Conservation (phyloP, 2,329 filamentous ascomycete species). For the Penicillium sp. region DNA sequence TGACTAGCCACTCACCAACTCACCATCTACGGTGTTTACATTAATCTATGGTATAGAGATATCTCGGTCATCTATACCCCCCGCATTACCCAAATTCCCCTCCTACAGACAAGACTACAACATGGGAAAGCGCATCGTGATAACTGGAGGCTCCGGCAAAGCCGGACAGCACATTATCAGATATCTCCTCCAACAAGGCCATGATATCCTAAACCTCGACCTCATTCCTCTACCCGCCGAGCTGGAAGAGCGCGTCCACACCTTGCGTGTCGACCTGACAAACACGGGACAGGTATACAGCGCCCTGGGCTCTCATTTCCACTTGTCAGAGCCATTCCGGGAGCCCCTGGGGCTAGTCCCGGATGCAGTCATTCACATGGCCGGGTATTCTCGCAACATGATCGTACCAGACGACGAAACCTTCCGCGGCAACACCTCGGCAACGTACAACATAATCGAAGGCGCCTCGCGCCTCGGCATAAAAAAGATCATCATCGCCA, state of each 20-base stretch:
- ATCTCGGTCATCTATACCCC: neutral
- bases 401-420: conserved; percentile 61
- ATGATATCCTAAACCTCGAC: conserved; percentile 58
- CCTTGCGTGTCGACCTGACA: conserved; percentile 57
- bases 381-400: conserved; percentile 60
- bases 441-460: conserved; percentile 64
- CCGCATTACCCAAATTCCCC: neutral
- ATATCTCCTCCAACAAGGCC: conserved; percentile 52
- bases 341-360: conserved; percentile 46
- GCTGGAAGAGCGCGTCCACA: conserved; percentile 49
- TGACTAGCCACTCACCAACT: neutral
- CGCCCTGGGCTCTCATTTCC: conserved; percentile 58
- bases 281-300: conserved; percentile 58
- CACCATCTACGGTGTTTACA: neutral
- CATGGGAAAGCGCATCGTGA: conserved; percentile 48
- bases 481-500: conserved; percentile 62
- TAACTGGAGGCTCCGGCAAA: conserved; percentile 58
- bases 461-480: conserved; percentile 62
- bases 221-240: conserved; percentile 44
- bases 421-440: conserved; percentile 56
- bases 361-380: conserved; percentile 64
- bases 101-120: neutral
- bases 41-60: no score
- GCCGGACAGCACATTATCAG: conserved; percentile 57
- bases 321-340: conserved; percentile 44